Evolutionary conservation across 129 eudicot genomes (phyloP).

Genomic region (Pseudognaphalium luteoalbum): DNA sequence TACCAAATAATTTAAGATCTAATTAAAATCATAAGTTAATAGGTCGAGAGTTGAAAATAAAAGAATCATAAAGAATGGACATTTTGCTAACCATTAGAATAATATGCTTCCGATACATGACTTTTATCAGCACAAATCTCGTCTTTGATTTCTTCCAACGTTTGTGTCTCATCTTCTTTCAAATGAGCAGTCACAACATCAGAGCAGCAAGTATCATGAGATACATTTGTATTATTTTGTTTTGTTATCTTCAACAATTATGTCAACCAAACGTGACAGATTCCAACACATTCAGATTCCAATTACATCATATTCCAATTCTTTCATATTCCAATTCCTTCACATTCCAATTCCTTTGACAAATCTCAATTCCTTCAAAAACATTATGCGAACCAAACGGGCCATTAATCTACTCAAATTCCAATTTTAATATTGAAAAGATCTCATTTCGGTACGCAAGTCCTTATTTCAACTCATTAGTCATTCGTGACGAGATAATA

Average conservation of each 20-base stretch:
- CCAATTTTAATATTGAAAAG: no score
- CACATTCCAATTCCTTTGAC: no score
- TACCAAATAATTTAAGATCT: slow-evolving; percentile 66
- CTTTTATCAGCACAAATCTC: slow-evolving; percentile 63
- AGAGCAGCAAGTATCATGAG: not conserved
- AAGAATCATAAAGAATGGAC: slow-evolving; percentile 9
- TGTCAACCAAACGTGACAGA: no score
- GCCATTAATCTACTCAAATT: no score
- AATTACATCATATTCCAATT: no score
- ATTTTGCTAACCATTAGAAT: slow-evolving; percentile 63
- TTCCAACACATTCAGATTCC: no score
- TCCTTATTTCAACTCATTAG: no score
- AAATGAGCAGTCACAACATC: slow-evolving; percentile 24
- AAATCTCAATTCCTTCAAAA: no score
- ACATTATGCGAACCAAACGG: no score
- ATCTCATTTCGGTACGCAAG: no score
- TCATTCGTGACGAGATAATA: no score
- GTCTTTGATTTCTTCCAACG: slow-evolving; percentile 36
- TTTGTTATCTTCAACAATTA: slow-evolving; percentile 68
- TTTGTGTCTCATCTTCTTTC: slow-evolving; percentile 40
- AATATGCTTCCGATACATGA: slow-evolving; percentile 63
- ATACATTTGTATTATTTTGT: not conserved
- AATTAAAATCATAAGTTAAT: slow-evolving; percentile 30
- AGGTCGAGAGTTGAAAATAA: not conserved
- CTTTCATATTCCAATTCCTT: no score